Conservation (phyloP, 257 asterid species). For the Nicotiana benthamiana region DNA sequence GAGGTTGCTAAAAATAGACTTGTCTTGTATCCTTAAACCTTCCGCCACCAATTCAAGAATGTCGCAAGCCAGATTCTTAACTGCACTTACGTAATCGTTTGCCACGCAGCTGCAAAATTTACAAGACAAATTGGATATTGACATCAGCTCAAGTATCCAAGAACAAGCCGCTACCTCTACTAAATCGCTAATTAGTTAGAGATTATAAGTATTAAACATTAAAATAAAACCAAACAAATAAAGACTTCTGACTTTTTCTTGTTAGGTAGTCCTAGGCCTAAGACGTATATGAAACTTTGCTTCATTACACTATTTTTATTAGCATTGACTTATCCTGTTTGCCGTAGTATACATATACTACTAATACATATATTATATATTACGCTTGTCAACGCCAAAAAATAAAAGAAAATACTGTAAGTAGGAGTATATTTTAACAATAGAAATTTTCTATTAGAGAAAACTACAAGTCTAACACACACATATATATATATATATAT, state of each 20-base stretch:
- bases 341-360: not conserved
- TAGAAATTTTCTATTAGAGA: not conserved
- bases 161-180: not conserved
- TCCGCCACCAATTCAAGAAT: constrained; percentile 60
- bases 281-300: not conserved
- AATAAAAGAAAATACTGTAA: not conserved
- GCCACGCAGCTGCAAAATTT: constrained; percentile 33
- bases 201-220: not conserved
- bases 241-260: not conserved
- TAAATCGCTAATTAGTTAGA: not conserved
- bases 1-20: constrained; percentile 39
- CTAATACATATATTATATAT: not conserved
- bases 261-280: not conserved
- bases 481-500: too few relatives aligned
- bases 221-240: not conserved
- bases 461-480: not conserved
- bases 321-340: not conserved
- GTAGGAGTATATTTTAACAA: not conserved
- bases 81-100: constrained; percentile 52
- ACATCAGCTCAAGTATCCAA: not conserved
- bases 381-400: not conserved
- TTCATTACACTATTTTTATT: not conserved
- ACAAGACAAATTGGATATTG: not conserved
- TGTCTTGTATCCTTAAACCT: constrained; percentile 35
- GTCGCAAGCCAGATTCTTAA: constrained; percentile 45